phyloP scores from a whole-genome alignment of 2,329 filamentous ascomycete genomes.

The Aspergillus ibericus region DNA sequence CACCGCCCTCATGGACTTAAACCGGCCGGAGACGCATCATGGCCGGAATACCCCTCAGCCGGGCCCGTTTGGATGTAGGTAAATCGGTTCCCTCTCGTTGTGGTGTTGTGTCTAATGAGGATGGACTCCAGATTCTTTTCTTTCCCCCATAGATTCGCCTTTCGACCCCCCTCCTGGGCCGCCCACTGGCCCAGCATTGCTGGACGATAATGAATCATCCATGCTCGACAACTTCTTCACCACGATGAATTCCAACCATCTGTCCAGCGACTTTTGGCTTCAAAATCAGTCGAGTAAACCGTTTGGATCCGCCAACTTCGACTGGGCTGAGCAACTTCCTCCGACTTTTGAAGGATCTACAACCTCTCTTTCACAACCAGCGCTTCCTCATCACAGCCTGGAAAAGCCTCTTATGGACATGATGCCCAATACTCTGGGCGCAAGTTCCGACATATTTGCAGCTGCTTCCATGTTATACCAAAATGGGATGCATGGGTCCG shows the following conservation, averaged over 20 bases:
- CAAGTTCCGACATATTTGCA: slow-evolving; percentile 56
- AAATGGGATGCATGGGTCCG: slow-evolving; percentile 32
- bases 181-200: slow-evolving; percentile 63
- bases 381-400: slow-evolving; percentile 27
- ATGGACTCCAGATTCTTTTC: slow-evolving; percentile 32
- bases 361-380: slow-evolving; percentile 62
- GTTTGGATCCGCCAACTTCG: slow-evolving; percentile 30
- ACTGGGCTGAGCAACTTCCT: slow-evolving; percentile 54
- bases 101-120: slow-evolving; percentile 10
- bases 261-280: slow-evolving; percentile 42
- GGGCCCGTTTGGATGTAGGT: slow-evolving; percentile 69
- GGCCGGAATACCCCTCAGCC: slow-evolving; percentile 54
- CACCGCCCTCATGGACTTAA: slow-evolving; percentile 34
- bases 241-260: slow-evolving; percentile 41
- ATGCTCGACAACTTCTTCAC: slow-evolving; percentile 54
- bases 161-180: slow-evolving; percentile 59
- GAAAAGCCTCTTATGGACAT: slow-evolving; percentile 27
- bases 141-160: slow-evolving; percentile 35
- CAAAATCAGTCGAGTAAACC: slow-evolving; percentile 30
- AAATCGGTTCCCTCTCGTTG: slow-evolving; percentile 6
- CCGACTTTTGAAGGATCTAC: slow-evolving; percentile 66
- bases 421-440: slow-evolving; percentile 25
- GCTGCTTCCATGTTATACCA: slow-evolving; percentile 54
- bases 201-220: slow-evolving; percentile 59
- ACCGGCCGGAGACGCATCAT: slow-evolving; percentile 30